These are phyloP conservation scores for Stephania japonica DNA, from an alignment of 164 flowering plant genomes.

Conservation along the genomic window DNA sequence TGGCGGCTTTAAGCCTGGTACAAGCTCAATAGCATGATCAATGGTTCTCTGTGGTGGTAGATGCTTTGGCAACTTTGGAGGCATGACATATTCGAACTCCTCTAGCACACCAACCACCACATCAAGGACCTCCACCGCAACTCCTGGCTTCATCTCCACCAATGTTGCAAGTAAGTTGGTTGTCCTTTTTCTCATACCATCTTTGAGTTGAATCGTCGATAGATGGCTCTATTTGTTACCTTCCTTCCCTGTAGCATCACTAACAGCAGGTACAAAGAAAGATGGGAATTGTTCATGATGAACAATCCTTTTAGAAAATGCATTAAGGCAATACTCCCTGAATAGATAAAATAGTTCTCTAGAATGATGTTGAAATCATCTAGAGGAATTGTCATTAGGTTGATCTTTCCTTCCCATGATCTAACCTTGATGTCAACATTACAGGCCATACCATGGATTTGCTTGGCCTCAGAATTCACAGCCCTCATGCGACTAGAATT, in stretches of 20 bases:
- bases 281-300: not conserved
- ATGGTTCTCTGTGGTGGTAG: too few species aligned
- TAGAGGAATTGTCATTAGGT: not conserved
- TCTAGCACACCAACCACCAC: not conserved
- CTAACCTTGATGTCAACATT: not conserved
- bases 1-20: too few species aligned
- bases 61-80: too few species aligned
- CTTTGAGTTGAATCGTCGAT: not conserved
- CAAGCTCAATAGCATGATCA: too few species aligned
- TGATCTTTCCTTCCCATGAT: not conserved
- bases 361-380: conserved; percentile 16
- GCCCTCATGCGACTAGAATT: too few species aligned
- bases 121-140: not conserved
- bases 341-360: not conserved
- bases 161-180: not conserved
- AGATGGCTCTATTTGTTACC: not conserved
- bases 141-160: not conserved
- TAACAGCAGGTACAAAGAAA: conserved; percentile 11
- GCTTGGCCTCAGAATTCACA: not conserved
- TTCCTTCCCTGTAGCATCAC: not conserved
- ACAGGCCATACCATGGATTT: not conserved
- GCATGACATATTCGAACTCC: too few species aligned
- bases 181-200: not conserved
- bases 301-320: conserved; percentile 12
- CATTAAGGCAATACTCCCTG: not conserved